Evolutionary conservation across 345 rosid genomes (phyloP).

Genomic region (Brassica incana): DNA sequence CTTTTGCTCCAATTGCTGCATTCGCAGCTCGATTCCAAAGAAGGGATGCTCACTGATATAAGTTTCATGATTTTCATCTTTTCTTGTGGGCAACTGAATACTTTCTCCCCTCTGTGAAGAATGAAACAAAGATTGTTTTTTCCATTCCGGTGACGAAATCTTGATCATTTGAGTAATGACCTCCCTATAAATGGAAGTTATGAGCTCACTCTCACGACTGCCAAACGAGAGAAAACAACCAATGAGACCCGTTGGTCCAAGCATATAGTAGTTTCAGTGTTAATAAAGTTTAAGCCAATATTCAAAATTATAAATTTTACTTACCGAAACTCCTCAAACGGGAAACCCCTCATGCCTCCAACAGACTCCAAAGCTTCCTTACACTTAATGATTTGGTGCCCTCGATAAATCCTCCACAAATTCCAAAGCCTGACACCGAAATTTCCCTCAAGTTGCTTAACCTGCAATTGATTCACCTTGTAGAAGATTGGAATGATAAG

Average conservation of each 20-base stretch:
- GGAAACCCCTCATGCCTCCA: not conserved
- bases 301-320: not conserved
- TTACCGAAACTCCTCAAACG: not conserved
- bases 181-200: not conserved
- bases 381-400: conserved; percentile 2
- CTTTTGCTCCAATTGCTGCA: not conserved
- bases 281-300: not conserved
- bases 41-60: not conserved
- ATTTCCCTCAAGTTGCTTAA: not conserved
- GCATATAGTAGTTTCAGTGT: not conserved
- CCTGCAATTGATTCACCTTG: not conserved
- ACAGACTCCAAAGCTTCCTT: conserved; percentile 11
- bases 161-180: not conserved
- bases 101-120: not conserved
- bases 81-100: not conserved
- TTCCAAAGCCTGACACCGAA: not conserved
- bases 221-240: not conserved
- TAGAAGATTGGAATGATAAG: conserved; percentile 11
- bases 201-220: not conserved
- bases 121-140: not conserved
- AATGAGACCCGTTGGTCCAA: not conserved
- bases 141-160: not conserved
- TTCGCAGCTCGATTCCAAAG: not conserved
- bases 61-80: not conserved
- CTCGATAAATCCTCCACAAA: not conserved